phyloP scores from a whole-genome alignment of 192 early-diverging fungal species.

The Spinellus fusiger region DNA sequence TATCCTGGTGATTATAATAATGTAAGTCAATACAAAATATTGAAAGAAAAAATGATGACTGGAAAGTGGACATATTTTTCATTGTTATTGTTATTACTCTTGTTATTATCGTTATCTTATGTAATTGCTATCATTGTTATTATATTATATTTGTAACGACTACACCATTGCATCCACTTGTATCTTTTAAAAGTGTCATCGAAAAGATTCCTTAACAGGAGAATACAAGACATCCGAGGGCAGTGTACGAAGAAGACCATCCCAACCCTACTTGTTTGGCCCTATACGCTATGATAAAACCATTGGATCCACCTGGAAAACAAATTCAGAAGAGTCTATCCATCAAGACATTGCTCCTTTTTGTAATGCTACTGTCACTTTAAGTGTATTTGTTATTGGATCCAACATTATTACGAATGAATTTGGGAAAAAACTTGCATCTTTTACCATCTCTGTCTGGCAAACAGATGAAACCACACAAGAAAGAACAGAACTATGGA shows the following conservation, averaged over 20 bases:
- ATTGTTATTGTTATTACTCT: too few species aligned
- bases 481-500: slow-evolving; percentile 63
- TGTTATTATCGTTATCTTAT: neutral
- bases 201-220: neutral
- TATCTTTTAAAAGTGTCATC: neutral
- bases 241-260: neutral
- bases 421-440: slow-evolving; percentile 64
- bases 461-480: neutral
- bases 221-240: neutral
- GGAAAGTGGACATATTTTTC: too few species aligned
- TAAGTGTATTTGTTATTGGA: slow-evolving; percentile 32
- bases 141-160: neutral
- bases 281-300: neutral
- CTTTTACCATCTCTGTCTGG: slow-evolving; percentile 46
- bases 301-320: neutral
- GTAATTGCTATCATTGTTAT: neutral
- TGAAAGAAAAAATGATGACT: too few species aligned
- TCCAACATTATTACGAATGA: slow-evolving; percentile 63
- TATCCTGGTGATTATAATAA: too few species aligned
- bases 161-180: too few species aligned
- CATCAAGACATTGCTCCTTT: neutral
- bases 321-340: neutral
- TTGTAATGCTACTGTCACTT: neutral
- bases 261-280: neutral
- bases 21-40: too few species aligned